Evolutionary conservation across 2,329 filamentous ascomycete species (phyloP).

Genomic region (Trichoderma oligosporum): DNA sequence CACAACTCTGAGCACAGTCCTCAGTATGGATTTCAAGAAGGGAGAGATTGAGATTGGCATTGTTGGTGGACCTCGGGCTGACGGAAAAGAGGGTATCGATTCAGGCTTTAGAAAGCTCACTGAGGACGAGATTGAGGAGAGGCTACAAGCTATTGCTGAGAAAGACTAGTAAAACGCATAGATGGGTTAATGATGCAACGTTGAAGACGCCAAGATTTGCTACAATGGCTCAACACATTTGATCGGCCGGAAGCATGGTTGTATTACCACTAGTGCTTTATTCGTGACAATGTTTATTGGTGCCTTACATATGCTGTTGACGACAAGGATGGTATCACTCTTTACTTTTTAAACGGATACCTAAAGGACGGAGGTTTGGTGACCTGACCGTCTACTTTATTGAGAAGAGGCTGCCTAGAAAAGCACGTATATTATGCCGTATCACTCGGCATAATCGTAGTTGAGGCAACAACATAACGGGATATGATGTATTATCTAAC

Average conservation of each 20-base stretch:
- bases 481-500: background rate
- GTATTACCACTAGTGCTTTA: background rate
- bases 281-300: background rate
- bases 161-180: conserved; percentile 68
- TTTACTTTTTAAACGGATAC: background rate
- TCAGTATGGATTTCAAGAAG: conserved; percentile 99
- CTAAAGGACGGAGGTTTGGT: background rate
- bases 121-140: conserved; percentile 97
- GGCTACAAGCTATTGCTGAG: conserved; percentile 95
- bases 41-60: conserved; percentile 97
- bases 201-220: conserved; percentile 3
- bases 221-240: background rate
- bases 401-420: background rate
- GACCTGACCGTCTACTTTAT: background rate
- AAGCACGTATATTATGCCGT: background rate
- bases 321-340: background rate
- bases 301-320: background rate
- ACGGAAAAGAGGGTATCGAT: conserved; percentile 79
- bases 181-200: conserved; percentile 23
- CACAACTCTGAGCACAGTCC: conserved; percentile 87
- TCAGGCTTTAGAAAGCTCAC: conserved; percentile 81
- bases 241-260: too few species aligned
- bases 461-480: background rate
- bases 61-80: conserved; percentile 78
- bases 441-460: too few species aligned